Percentiles rank a stretch among this genome's conserved stretches.
Conservation (phyloP, 2,329 filamentous ascomycete genomes). For the Blastomyces silverae region DNA sequence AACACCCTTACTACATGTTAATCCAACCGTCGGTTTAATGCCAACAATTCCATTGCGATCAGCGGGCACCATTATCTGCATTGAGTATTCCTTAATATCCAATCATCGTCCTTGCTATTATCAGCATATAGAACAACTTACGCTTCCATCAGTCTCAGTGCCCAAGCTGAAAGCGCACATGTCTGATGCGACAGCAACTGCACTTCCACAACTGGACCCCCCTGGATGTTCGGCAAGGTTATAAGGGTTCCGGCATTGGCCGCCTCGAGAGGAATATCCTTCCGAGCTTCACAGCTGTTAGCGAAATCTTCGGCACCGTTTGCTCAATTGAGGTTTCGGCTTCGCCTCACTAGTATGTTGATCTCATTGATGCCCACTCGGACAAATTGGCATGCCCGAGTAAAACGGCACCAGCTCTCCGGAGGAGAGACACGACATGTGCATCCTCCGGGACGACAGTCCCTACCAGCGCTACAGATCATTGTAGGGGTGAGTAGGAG, state of each 20-base stretch:
- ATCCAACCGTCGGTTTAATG: slow-evolving; percentile 67
- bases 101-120: not conserved
- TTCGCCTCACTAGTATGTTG: slow-evolving; percentile 51
- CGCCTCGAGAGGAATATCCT: slow-evolving; percentile 59
- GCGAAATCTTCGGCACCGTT: not conserved
- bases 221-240: slow-evolving; percentile 63
- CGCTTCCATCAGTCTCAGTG: slow-evolving; percentile 66
- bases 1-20: slow-evolving; percentile 59
- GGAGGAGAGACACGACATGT: slow-evolving; percentile 54
- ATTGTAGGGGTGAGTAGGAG: not conserved
- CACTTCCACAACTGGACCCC: slow-evolving; percentile 62
- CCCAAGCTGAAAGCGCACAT: slow-evolving; percentile 59
- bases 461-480: slow-evolving; percentile 41
- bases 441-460: slow-evolving; percentile 61
- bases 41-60: slow-evolving; percentile 63
- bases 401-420: slow-evolving; percentile 60
- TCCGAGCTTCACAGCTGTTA: slow-evolving; percentile 34
- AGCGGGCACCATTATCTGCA: slow-evolving; percentile 60
- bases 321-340: not conserved
- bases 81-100: not conserved
- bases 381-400: slow-evolving; percentile 64
- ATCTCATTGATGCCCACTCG: slow-evolving; percentile 69
- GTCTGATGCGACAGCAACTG: slow-evolving; percentile 58
- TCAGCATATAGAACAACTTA: slow-evolving; percentile 26
- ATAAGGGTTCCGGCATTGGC: slow-evolving; percentile 59